A percentile compares a stretch with the other conserved stretches of the same genome.
These are phyloP conservation scores for Dactylorhiza incarnata DNA, from an alignment of 106 monocot species.

Conservation along the genomic window DNA sequence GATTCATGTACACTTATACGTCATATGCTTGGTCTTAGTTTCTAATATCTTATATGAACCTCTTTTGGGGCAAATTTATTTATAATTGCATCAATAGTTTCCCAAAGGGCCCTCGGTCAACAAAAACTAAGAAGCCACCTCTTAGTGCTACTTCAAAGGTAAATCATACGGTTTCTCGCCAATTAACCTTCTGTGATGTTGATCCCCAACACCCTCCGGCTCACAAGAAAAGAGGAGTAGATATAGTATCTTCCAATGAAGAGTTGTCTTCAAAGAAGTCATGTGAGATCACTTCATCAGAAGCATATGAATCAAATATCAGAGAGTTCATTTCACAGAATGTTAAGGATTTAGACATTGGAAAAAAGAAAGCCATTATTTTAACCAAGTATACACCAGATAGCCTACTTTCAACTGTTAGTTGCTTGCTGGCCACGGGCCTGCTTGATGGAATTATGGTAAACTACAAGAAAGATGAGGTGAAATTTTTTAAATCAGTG, in stretches of 20 bases:
- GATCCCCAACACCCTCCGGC: background rate
- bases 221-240: conserved; percentile 4
- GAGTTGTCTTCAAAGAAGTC: background rate
- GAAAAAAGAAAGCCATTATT: background rate
- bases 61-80: background rate
- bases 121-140: background rate
- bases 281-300: background rate
- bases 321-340: background rate
- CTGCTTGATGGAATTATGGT: background rate
- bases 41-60: background rate
- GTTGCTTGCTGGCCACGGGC: background rate
- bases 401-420: background rate
- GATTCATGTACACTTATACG: background rate
- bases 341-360: background rate
- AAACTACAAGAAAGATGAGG: background rate
- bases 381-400: background rate
- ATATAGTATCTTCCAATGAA: background rate
- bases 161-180: background rate
- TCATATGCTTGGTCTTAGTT: background rate
- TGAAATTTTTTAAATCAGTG: background rate
- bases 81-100: background rate
- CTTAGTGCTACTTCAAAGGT: background rate
- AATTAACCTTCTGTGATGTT: background rate
- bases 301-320: background rate
- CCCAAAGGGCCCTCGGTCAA: conserved; percentile 3